Conservation (phyloP, 768 basidiomycete genomes). For the Lyophyllum atratum region DNA sequence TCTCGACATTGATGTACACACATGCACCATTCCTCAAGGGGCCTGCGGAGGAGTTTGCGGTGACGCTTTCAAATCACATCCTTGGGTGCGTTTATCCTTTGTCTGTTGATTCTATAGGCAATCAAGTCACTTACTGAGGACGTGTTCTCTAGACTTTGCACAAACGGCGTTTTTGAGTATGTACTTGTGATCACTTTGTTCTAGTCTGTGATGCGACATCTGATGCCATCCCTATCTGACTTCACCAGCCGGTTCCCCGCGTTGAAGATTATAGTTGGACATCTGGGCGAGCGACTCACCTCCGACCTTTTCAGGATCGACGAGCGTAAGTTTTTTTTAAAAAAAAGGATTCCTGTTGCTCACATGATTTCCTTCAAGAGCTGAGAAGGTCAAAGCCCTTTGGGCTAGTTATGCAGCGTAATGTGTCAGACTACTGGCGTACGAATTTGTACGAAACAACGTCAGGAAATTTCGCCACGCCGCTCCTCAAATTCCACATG, state of each 20-base stretch:
- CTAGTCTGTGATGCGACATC: neutral
- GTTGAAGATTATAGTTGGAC: conserved; percentile 42
- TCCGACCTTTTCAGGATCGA: conserved; percentile 44
- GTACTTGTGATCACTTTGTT: neutral
- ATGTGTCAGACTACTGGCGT: conserved; percentile 38
- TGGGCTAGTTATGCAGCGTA: conserved; percentile 40
- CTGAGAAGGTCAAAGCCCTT: conserved; percentile 25
- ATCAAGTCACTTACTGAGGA: neutral
- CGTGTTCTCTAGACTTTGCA: conserved; percentile 28
- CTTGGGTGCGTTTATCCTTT: conserved; percentile 29
- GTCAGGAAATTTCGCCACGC: conserved; percentile 42
- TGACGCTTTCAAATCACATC: conserved; percentile 41
- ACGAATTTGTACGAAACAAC: conserved; percentile 42
- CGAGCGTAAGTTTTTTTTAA: conserved; percentile 27
- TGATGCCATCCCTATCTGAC: neutral
- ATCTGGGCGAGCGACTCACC: conserved; percentile 43
- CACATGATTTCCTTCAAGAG: conserved; percentile 23
- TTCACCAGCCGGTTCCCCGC: conserved; percentile 41
- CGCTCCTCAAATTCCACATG: conserved; percentile 39
- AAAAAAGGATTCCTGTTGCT: neutral
- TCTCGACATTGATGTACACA: conserved; percentile 25
- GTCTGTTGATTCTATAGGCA: neutral
- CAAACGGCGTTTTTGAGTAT: conserved; percentile 43
- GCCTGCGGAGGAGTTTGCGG: conserved; percentile 39
- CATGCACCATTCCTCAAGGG: conserved; percentile 36